A percentile compares a stretch with the other conserved stretches of the same genome.
Conservation (phyloP, 352 stramenopile species). For the Pythium angustatum region DNA sequence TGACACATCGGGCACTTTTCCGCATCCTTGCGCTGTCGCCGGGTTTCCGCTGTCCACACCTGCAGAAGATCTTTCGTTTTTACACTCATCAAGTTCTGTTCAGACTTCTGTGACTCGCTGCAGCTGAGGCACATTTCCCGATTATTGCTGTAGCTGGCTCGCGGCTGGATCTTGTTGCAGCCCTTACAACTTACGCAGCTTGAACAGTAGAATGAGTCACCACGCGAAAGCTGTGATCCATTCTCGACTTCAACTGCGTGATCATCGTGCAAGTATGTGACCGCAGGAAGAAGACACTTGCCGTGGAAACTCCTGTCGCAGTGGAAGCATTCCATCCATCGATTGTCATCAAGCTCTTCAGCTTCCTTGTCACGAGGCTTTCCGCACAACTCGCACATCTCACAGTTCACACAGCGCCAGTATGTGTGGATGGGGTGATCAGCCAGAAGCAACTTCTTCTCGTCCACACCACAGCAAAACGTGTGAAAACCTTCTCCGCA, state of each 20-base stretch:
- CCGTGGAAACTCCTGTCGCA: conserved; percentile 35
- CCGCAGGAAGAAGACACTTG: conserved; percentile 27
- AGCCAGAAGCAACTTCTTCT: conserved; percentile 28
- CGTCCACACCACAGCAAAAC: conserved; percentile 85
- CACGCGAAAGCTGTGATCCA: background rate
- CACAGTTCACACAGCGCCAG: conserved; percentile 96
- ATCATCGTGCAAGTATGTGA: conserved; percentile 21
- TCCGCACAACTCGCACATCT: conserved; percentile 94
- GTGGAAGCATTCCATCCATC: conserved; percentile 27
- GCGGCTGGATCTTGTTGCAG: conserved; percentile 45
- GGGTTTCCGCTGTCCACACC: conserved; percentile 54
- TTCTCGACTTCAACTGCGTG: conserved; percentile 15
- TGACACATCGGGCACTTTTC: conserved; percentile 82
- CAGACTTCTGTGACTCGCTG: conserved; percentile 49
- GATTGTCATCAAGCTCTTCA: conserved; percentile 12
- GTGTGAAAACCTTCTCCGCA: conserved; percentile 95
- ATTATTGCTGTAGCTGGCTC: conserved; percentile 70
- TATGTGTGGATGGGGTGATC: conserved; percentile 62
- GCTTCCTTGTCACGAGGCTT: conserved; percentile 38
- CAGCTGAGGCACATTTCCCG: conserved; percentile 60
- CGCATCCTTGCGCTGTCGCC: conserved; percentile 54
- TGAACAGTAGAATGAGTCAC: conserved; percentile 55
- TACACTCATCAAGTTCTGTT: conserved; percentile 45
- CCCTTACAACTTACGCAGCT: conserved; percentile 65
- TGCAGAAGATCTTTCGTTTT: conserved; percentile 59